Percentiles rank a stretch among this genome's conserved stretches.
These are phyloP conservation scores for Penicillium brasilianum DNA, from an alignment of 2,329 filamentous ascomycete genomes.

Conservation along the genomic window DNA sequence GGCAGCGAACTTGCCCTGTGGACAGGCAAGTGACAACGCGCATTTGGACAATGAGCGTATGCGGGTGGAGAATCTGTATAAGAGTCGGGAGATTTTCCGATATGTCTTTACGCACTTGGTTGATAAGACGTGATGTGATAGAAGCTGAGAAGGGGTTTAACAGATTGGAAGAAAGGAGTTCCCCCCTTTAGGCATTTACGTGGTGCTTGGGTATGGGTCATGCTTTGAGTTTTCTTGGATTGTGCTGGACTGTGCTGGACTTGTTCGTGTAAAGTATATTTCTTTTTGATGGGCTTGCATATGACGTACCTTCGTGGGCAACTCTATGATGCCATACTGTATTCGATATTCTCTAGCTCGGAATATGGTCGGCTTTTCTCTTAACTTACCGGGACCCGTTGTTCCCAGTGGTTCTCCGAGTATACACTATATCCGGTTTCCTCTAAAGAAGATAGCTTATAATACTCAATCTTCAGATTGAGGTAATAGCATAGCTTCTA, in stretches of 20 bases:
- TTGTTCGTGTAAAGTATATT: background rate
- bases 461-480: no score
- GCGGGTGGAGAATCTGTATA: slow-evolving; percentile 82
- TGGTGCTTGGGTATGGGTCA: background rate
- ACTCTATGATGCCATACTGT: no score
- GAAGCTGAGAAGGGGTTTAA: no score
- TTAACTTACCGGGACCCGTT: no score
- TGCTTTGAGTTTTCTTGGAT: background rate
- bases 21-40: slow-evolving; percentile 90
- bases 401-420: no score
- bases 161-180: background rate
- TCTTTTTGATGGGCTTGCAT: no score
- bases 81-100: slow-evolving; percentile 89
- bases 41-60: slow-evolving; percentile 97
- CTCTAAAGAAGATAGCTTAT: no score
- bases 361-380: no score
- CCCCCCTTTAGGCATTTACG: background rate
- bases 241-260: background rate
- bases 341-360: no score
- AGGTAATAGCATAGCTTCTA: no score
- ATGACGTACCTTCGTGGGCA: no score
- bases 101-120: slow-evolving; percentile 76
- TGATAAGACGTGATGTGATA: slow-evolving; percentile 28
- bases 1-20: slow-evolving; percentile 90
- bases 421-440: no score